Conservation (phyloP, 192 early-diverging fungal species). For the Mortierella hygrophila region DNA sequence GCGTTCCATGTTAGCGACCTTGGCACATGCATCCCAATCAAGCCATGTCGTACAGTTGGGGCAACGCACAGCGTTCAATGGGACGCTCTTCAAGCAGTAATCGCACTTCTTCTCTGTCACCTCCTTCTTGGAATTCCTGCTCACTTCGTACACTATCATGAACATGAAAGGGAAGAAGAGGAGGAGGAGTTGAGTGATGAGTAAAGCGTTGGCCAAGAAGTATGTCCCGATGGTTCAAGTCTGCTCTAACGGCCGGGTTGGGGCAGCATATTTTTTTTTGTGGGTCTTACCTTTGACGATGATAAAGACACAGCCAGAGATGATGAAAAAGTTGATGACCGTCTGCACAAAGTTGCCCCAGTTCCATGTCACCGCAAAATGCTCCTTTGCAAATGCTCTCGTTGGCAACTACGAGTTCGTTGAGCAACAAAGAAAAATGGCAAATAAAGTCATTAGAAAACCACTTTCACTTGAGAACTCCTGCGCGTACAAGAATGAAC, state of each 20-base stretch:
- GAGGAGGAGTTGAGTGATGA: neutral
- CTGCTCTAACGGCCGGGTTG: neutral
- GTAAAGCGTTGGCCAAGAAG: neutral
- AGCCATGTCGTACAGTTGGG: conserved; percentile 56
- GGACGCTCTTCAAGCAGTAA: conserved; percentile 41
- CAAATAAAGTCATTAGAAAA: neutral
- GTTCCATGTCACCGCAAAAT: conserved; percentile 68
- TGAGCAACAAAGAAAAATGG: neutral
- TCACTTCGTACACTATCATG: conserved; percentile 27
- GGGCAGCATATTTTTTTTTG: neutral
- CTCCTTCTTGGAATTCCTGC: conserved; percentile 27
- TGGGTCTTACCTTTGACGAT: conserved; percentile 62
- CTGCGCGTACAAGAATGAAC: neutral
- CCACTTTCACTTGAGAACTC: neutral
- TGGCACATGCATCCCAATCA: conserved; percentile 46
- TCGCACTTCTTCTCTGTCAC: conserved; percentile 51
- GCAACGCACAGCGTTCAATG: conserved; percentile 49
- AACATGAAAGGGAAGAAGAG: neutral
- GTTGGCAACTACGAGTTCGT: conserved; percentile 10
- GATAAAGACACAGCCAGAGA: conserved; percentile 67
- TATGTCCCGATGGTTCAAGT: neutral
- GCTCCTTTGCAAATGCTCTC: conserved; percentile 42
- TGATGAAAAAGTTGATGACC: conserved; percentile 75
- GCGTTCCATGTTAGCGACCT: conserved; percentile 17
- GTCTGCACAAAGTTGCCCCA: conserved; percentile 74